Evolutionary conservation across 805 yeast species (phyloP).

Genomic region (Hanseniaspora mollemarum): DNA sequence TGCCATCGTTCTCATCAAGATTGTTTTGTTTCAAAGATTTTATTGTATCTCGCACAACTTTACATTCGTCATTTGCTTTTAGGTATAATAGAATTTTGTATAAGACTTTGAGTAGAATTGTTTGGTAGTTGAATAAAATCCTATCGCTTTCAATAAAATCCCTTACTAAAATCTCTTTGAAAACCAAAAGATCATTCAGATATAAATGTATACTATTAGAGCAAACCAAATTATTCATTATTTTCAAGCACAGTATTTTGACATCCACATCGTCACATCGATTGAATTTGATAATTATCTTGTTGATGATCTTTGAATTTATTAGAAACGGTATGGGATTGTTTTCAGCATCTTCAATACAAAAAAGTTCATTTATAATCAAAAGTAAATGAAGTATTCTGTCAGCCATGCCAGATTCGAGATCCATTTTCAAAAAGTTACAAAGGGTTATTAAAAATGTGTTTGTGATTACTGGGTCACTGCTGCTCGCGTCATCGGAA

Average conservation of each 20-base stretch:
- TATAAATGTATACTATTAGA: slow-evolving; percentile 9
- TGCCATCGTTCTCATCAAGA: not conserved
- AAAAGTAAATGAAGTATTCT: slow-evolving; percentile 1
- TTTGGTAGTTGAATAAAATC: not conserved
- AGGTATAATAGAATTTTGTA: slow-evolving; percentile 3
- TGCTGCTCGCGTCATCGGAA: not conserved
- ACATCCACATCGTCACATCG: slow-evolving; percentile 3
- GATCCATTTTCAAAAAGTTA: slow-evolving; percentile 7
- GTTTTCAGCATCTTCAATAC: not conserved
- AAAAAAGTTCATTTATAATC: slow-evolving; percentile 8
- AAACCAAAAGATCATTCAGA: slow-evolving; percentile 8
- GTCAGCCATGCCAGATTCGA: not conserved
- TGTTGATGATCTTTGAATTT: slow-evolving; percentile 12
- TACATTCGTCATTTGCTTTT: not conserved
- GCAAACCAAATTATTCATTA: slow-evolving; percentile 5
- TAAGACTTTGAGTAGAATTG: slow-evolving; percentile 4
- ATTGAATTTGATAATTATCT: slow-evolving; percentile 12
- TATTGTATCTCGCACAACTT: not conserved
- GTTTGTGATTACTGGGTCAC: not conserved
- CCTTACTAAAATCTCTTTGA: slow-evolving; percentile 9
- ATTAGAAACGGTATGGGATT: slow-evolving; percentile 14
- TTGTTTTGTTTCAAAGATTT: not conserved
- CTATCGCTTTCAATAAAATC: slow-evolving; percentile 1
- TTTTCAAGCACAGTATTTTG: slow-evolving; percentile 11
- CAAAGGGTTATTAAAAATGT: slow-evolving; percentile 6